These are phyloP conservation scores for Aspergillus intermedius DNA, from an alignment of 2,329 filamentous ascomycete species.

Conservation along the genomic window DNA sequence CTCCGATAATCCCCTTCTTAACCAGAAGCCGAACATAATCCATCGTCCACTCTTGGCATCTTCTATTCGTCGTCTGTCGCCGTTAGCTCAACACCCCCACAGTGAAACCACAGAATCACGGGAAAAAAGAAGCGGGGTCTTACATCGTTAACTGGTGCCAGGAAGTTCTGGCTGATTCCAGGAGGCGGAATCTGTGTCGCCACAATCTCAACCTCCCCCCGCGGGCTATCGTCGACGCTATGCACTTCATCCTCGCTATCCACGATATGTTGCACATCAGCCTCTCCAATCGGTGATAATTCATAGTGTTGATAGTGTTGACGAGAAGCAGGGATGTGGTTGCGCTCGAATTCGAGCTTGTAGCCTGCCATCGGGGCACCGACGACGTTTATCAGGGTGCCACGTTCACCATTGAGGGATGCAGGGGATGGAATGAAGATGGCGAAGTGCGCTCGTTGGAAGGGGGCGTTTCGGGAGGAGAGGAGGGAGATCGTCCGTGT, in stretches of 20 bases:
- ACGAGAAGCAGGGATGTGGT: slow-evolving; percentile 12
- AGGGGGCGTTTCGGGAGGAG: slow-evolving; percentile 14
- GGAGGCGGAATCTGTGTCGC: slow-evolving; percentile 23
- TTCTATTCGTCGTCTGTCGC: slow-evolving; percentile 24
- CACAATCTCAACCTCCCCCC: slow-evolving; percentile 19
- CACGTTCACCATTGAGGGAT: slow-evolving; percentile 5
- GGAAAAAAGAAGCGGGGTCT: not conserved
- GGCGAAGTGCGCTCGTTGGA: slow-evolving; percentile 25
- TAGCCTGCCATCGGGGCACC: slow-evolving; percentile 28
- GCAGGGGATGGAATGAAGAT: slow-evolving; percentile 21
- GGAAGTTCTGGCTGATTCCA: slow-evolving; percentile 26
- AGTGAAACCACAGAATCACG: no score
- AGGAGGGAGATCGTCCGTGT: slow-evolving; percentile 18
- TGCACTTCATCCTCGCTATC: slow-evolving; percentile 5
- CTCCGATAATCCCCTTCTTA: slow-evolving; percentile 13
- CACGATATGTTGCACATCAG: slow-evolving; percentile 16
- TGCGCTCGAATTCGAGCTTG: slow-evolving; percentile 24
- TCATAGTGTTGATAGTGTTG: slow-evolving; percentile 6
- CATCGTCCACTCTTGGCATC: slow-evolving; percentile 31
- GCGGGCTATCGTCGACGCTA: slow-evolving; percentile 14
- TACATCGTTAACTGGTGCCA: slow-evolving; percentile 31
- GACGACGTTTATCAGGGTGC: slow-evolving; percentile 26
- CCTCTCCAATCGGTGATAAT: slow-evolving; percentile 12
- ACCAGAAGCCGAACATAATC: slow-evolving; percentile 24
- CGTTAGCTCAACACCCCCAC: not conserved